Percentiles rank a stretch among this genome's conserved stretches.
These are phyloP conservation scores for Ophiostoma himal-ulmi DNA, from an alignment of 2,329 filamentous ascomycete genomes.

Conservation along the genomic window DNA sequence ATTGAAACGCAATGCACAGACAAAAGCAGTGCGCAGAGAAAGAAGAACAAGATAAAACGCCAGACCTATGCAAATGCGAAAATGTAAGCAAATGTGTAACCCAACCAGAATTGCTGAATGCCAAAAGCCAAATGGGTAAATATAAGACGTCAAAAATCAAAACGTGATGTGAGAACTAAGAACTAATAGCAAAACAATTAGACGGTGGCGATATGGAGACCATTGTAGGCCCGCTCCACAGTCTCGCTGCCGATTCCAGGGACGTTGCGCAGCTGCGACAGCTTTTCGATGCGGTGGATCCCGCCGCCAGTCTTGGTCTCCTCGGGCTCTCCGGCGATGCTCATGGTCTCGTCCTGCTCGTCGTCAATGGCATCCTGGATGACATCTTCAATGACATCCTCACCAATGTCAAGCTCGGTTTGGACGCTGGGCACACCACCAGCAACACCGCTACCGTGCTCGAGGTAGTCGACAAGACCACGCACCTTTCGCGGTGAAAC, in stretches of 20 bases:
- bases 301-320: not conserved
- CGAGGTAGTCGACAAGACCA: not conserved
- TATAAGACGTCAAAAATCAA: not conserved
- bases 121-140: conserved; percentile 8
- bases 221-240: conserved; percentile 30
- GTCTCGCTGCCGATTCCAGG: conserved; percentile 37
- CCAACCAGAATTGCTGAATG: not conserved
- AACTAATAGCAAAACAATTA: not conserved
- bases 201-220: conserved; percentile 32
- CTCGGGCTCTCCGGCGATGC: not conserved
- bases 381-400: not conserved
- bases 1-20: not conserved
- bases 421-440: not conserved
- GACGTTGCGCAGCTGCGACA: conserved; percentile 48
- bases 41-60: not conserved
- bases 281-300: conserved; percentile 38
- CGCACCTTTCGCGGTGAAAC: conserved; percentile 30
- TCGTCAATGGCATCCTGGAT: not conserved
- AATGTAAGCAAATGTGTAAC: not conserved
- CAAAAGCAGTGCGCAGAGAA: not conserved
- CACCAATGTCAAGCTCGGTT: not conserved
- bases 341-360: not conserved
- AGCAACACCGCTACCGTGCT: not conserved
- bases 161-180: not conserved
- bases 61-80: conserved; percentile 9